Evolutionary conservation across 2,329 filamentous ascomycete genomes (phyloP).

Genomic region (Aspergillus viridinutans): DNA sequence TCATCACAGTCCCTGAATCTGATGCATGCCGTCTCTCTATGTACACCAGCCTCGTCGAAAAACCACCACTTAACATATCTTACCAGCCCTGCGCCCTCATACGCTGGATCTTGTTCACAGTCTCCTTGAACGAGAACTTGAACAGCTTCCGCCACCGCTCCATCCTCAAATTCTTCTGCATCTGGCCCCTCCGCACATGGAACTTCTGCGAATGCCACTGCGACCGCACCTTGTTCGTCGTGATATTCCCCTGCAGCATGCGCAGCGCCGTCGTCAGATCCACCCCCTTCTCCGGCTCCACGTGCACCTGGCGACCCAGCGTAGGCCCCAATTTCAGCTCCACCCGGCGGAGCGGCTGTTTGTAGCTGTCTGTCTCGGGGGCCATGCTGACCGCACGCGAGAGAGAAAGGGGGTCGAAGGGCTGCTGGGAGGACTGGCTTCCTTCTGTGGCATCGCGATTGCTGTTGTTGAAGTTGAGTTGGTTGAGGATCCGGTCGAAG

Average conservation of each 20-base stretch:
- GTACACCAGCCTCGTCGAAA: not conserved
- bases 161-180: constrained; percentile 36
- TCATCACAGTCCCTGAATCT: not conserved
- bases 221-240: constrained; percentile 30
- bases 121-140: constrained; percentile 40
- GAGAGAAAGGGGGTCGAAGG: constrained; percentile 15
- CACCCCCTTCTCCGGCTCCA: constrained; percentile 30
- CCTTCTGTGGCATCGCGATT: not conserved
- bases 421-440: not conserved
- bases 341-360: constrained; percentile 20
- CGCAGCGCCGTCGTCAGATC: constrained; percentile 29
- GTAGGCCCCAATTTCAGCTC: constrained; percentile 35
- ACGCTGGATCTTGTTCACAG: constrained; percentile 39
- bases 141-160: constrained; percentile 43
- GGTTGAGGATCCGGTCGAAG: constrained; percentile 32
- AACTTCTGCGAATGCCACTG: constrained; percentile 34
- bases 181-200: constrained; percentile 41
- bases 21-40: constrained; percentile 1
- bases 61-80: constrained; percentile 1
- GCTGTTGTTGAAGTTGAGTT: constrained; percentile 24
- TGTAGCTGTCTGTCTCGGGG: constrained; percentile 15
- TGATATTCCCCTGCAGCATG: constrained; percentile 21
- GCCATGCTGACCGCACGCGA: constrained; percentile 18
- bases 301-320: constrained; percentile 33
- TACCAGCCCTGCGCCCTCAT: constrained; percentile 47